Conservation (phyloP, 164 flowering plant species). For the Macadamia integrifolia region DNA sequence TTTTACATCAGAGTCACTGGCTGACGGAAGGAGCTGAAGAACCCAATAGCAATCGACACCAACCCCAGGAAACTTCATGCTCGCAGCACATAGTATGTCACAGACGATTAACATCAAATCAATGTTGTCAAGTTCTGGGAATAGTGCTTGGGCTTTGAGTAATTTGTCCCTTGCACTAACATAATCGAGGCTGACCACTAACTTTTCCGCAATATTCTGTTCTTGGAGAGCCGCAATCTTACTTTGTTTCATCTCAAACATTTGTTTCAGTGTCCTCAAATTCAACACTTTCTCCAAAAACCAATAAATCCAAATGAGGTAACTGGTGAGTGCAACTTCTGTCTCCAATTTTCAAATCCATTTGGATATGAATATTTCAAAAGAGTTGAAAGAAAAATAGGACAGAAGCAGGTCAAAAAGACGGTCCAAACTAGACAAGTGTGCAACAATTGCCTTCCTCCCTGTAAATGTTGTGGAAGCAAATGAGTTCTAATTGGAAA, state of each 20-base stretch:
- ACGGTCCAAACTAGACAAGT: background rate
- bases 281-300: background rate
- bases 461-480: background rate
- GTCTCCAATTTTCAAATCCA: background rate
- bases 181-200: slow-evolving; percentile 27
- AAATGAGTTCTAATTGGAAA: background rate
- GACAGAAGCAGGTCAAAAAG: background rate
- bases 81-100: slow-evolving; percentile 33
- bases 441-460: background rate
- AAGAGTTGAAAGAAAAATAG: background rate
- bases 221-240: slow-evolving; percentile 19
- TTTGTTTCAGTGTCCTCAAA: background rate
- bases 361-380: background rate
- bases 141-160: slow-evolving; percentile 19
- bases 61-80: slow-evolving; percentile 16
- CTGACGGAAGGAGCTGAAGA: slow-evolving; percentile 29
- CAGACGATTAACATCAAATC: slow-evolving; percentile 36
- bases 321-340: background rate
- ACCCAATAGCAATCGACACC: slow-evolving; percentile 44
- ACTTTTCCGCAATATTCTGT: slow-evolving; percentile 24
- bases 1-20: slow-evolving; percentile 16
- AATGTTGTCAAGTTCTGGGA: slow-evolving; percentile 27
- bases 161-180: slow-evolving; percentile 31
- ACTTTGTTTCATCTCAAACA: slow-evolving; percentile 13
- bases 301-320: background rate